Percentiles rank a stretch among this genome's conserved stretches.
These are phyloP conservation scores for Hydnum rufescens DNA, from an alignment of 768 basidiomycete genomes.

Conservation along the genomic window DNA sequence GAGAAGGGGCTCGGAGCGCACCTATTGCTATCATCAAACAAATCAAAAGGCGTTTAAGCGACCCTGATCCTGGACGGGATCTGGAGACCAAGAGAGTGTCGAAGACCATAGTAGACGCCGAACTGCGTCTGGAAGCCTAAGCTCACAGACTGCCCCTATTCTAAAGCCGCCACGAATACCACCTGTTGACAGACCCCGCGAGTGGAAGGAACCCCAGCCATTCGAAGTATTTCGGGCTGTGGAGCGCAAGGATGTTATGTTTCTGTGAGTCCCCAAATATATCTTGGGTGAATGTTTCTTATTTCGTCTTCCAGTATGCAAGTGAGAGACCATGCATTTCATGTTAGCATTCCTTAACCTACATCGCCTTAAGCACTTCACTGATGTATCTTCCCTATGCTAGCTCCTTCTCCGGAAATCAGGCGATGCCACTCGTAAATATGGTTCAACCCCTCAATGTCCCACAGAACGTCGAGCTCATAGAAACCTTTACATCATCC, in stretches of 20 bases:
- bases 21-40: slow-evolving; percentile 29
- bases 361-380: neutral
- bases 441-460: neutral
- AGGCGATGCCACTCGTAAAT: slow-evolving; percentile 48
- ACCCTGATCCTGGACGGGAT: neutral
- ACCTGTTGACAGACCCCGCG: neutral
- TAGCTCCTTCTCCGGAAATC: slow-evolving; percentile 68
- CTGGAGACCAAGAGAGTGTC: too few species aligned
- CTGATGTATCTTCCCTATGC: neutral
- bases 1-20: slow-evolving; percentile 44
- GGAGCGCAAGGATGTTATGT: slow-evolving; percentile 64
- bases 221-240: slow-evolving; percentile 66
- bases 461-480: neutral
- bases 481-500: neutral
- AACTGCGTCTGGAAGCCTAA: too few species aligned
- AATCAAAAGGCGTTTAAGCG: neutral
- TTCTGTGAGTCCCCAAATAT: slow-evolving; percentile 25
- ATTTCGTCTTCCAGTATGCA: slow-evolving; percentile 16
- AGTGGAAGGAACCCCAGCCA: slow-evolving; percentile 24
- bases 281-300: neutral
- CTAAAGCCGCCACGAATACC: too few species aligned
- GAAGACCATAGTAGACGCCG: too few species aligned
- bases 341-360: slow-evolving; percentile 29
- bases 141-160: too few species aligned
- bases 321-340: slow-evolving; percentile 58